Conservation (phyloP, 139 green algal genomes). For the Picochlorum sp. region DNA sequence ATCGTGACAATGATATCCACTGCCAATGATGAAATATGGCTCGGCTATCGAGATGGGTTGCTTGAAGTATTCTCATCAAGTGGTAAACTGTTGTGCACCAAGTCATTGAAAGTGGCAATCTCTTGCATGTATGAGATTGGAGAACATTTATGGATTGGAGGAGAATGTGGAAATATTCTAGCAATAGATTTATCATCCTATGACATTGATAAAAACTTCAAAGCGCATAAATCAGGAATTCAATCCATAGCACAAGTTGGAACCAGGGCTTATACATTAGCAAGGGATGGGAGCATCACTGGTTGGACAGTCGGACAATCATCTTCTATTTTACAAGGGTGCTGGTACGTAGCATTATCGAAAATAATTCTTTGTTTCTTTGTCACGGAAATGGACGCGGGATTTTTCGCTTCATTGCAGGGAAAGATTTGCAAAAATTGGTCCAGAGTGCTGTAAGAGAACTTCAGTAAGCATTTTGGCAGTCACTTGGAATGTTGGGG, state of each 20-base stretch:
- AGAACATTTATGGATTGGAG: slow-evolving; percentile 45
- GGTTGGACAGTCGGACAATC: slow-evolving; percentile 29
- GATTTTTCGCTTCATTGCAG: slow-evolving; percentile 23
- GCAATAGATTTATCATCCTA: slow-evolving; percentile 2
- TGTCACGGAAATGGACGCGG: too few species aligned
- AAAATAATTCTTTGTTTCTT: too few species aligned
- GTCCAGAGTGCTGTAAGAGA: slow-evolving; percentile 4
- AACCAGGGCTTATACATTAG: slow-evolving; percentile 43
- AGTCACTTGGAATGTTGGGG: slow-evolving; percentile 80
- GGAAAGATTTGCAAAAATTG: slow-evolving; percentile 1
- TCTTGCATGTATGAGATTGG: slow-evolving; percentile 24
- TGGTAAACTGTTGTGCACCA: slow-evolving; percentile 29
- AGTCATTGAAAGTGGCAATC: slow-evolving; percentile 19
- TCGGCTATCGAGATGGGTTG: slow-evolving; percentile 39
- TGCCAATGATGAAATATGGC: slow-evolving; percentile 29
- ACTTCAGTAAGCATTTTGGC: slow-evolving; percentile 43
- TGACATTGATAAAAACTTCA: slow-evolving; percentile 24
- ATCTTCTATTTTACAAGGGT: background rate
- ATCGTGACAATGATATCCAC: background rate
- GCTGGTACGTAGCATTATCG: too few species aligned
- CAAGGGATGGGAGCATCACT: slow-evolving; percentile 43
- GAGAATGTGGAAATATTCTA: slow-evolving; percentile 32
- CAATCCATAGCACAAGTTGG: slow-evolving; percentile 31
- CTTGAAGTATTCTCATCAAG: slow-evolving; percentile 46
- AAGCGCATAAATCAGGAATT: slow-evolving; percentile 27